Conservation (phyloP, 495 filamentous ascomycete species). For the Lichenothelia convexa region DNA sequence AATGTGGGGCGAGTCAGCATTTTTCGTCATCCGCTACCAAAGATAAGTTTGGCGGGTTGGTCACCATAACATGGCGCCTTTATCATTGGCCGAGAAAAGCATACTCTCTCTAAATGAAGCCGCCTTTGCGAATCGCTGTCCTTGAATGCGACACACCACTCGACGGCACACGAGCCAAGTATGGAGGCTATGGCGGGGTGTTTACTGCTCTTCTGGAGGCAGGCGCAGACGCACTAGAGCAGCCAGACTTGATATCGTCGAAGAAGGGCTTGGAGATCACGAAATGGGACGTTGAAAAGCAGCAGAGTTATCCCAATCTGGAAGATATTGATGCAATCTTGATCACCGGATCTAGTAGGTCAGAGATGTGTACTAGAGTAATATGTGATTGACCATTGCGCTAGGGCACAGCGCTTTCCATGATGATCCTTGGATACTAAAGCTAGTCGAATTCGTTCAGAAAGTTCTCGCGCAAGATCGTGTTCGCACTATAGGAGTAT, state of each 20-base stretch:
- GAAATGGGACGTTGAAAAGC: slow-evolving; percentile 47
- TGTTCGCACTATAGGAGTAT: slow-evolving; percentile 60
- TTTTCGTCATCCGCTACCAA: too few relatives aligned
- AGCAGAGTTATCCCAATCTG: slow-evolving; percentile 43
- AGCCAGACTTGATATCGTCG: slow-evolving; percentile 20
- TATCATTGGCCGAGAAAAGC: neutral
- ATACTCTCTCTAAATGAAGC: slow-evolving; percentile 15
- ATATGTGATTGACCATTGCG: neutral
- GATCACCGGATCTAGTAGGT: slow-evolving; percentile 50
- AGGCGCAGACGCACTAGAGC: slow-evolving; percentile 27
- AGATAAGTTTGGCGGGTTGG: too few relatives aligned
- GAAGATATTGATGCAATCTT: slow-evolving; percentile 65
- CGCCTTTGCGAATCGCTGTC: slow-evolving; percentile 61
- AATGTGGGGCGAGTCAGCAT: too few relatives aligned
- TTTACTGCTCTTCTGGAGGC: slow-evolving; percentile 43
- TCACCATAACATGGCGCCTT: too few relatives aligned
- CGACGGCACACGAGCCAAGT: slow-evolving; percentile 35
- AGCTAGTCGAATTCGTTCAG: slow-evolving; percentile 51
- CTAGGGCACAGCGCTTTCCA: slow-evolving; percentile 46
- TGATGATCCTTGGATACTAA: slow-evolving; percentile 54
- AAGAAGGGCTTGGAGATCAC: slow-evolving; percentile 36
- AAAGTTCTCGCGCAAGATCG: slow-evolving; percentile 34
- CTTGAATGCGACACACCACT: slow-evolving; percentile 66
- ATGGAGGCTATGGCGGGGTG: slow-evolving; percentile 53
- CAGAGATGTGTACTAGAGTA: neutral